Base-by-base conservation (phyloP, 345 rosid genomes). In the Brassica cretica region DNA sequence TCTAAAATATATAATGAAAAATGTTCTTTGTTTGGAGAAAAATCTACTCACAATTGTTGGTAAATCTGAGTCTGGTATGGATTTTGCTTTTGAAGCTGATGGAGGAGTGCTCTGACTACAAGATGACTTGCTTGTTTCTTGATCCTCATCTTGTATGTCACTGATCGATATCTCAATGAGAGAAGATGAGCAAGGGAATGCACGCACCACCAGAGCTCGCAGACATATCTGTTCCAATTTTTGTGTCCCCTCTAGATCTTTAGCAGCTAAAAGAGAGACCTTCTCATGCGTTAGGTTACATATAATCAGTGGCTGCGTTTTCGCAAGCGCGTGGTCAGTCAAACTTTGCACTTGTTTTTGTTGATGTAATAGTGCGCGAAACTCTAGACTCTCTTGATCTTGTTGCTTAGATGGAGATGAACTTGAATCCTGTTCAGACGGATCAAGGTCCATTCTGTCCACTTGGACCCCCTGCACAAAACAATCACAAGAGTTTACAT, bases 241-340 rank as follows among this genome's bases (percentile, higher is more conserved):
- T 18, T 84, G 76, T 72, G 85, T 39, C 6, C 87, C 90, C 15
- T 78, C 84, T 8, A 81, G 77, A 76, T 91, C 90, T 80, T 86
- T 91, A 76, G 86, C 72, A 64, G 71, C 64, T 74, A 84, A 32
- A 70, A 81, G 73, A 3, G 84, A 41, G 51, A 67, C 74, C 82
- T 93, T 93, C 81, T 93, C 92, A 56, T 93, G 97, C 79, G 72
- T 66, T n/a, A 93, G 80, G 81, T 95, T 93, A 18, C 71, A 69
- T 78, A 95, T 81, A 44, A 95, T 86, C 76, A 89, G 82, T 0
- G 93, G 94, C 78, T 89, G 91, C 24, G 86, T 89, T 84, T 89
- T 93, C 72, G 84, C 74, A 12, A 95, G 92, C 3, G 97, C 94
- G 2, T 73, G 88, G 64, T 93, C 92, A 3, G 97, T 95, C 71